Conservation (phyloP, 1,139 yeast genomes). For the Lodderomyces theae region DNA sequence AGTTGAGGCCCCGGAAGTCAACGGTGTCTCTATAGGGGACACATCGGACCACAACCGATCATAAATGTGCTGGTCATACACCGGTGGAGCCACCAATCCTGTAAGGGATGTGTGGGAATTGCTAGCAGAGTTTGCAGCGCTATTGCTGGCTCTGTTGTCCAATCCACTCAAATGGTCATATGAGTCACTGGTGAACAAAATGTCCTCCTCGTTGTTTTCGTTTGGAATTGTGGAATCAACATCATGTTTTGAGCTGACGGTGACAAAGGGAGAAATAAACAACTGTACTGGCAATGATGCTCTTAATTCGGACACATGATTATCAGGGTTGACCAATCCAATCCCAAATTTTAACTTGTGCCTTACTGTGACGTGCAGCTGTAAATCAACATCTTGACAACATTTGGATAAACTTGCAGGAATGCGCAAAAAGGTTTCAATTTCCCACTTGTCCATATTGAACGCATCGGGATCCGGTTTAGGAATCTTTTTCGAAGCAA, state of each 20-base stretch:
- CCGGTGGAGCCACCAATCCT: slow-evolving; percentile 79
- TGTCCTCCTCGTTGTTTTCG: slow-evolving; percentile 25
- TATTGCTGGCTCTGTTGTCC: slow-evolving; percentile 5
- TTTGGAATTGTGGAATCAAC: slow-evolving; percentile 13
- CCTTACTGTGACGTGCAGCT: slow-evolving; percentile 58
- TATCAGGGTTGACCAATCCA: slow-evolving; percentile 66
- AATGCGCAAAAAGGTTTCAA: slow-evolving; percentile 54
- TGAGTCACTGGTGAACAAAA: slow-evolving; percentile 30
- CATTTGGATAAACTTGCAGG: slow-evolving; percentile 74
- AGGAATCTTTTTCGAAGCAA: slow-evolving; percentile 40
- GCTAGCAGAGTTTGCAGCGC: slow-evolving; percentile 21
- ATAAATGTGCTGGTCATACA: slow-evolving; percentile 79
- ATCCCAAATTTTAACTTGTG: slow-evolving; percentile 70
- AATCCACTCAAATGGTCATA: slow-evolving; percentile 19
- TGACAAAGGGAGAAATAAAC: slow-evolving; percentile 79
- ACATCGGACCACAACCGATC: slow-evolving; percentile 81
- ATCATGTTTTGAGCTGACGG: slow-evolving; percentile 53
- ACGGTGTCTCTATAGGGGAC: slow-evolving; percentile 56
- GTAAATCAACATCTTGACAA: slow-evolving; percentile 80
- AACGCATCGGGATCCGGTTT: slow-evolving; percentile 21
- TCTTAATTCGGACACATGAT: slow-evolving; percentile 72
- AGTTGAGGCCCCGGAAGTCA: slow-evolving; percentile 50
- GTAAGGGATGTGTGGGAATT: slow-evolving; percentile 36
- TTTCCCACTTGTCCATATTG: slow-evolving; percentile 75
- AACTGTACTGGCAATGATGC: slow-evolving; percentile 70